Percentiles rank a stretch among this genome's conserved stretches.
Conservation (phyloP, 176 grass and related monocot genomes). For the Cenchrus americanus region DNA sequence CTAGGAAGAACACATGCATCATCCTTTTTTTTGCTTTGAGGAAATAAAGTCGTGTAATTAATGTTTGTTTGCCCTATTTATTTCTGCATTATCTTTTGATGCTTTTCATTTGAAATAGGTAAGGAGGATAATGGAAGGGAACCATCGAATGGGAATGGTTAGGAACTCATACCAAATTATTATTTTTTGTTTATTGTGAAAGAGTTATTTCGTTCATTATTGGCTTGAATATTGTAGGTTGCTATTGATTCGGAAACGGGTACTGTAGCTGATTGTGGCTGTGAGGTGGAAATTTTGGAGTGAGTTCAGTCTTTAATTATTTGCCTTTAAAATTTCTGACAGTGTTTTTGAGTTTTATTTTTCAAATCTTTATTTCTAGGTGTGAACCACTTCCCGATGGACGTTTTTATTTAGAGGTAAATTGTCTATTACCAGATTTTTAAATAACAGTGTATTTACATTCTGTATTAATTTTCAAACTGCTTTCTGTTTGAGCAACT, state of each 20-base stretch:
- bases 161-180: slow-evolving; percentile 23
- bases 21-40: neutral
- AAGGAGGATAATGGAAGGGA: slow-evolving; percentile 99
- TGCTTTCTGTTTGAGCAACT: neutral
- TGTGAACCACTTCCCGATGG: slow-evolving; percentile 97
- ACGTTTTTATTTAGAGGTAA: slow-evolving; percentile 92
- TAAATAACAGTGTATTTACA: slow-evolving; percentile 18
- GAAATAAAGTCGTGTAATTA: neutral
- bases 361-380: slow-evolving; percentile 57
- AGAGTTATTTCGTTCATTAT: slow-evolving; percentile 29
- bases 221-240: slow-evolving; percentile 61
- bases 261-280: slow-evolving; percentile 88
- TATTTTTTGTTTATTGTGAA: slow-evolving; percentile 34
- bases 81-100: slow-evolving; percentile 34
- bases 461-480: slow-evolving; percentile 26
- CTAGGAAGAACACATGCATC: neutral
- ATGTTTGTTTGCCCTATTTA: slow-evolving; percentile 20
- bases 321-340: slow-evolving; percentile 24
- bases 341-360: slow-evolving; percentile 32
- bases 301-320: slow-evolving; percentile 56
- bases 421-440: slow-evolving; percentile 17
- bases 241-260: slow-evolving; percentile 86
- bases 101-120: slow-evolving; percentile 55
- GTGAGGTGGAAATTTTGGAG: slow-evolving; percentile 99
- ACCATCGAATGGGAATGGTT: slow-evolving; percentile 99